Evolutionary conservation across 768 basidiomycete genomes (phyloP), one percentile per base, ranked within the genome.

Genomic region (Leccinellum rugosiceps): DNA sequence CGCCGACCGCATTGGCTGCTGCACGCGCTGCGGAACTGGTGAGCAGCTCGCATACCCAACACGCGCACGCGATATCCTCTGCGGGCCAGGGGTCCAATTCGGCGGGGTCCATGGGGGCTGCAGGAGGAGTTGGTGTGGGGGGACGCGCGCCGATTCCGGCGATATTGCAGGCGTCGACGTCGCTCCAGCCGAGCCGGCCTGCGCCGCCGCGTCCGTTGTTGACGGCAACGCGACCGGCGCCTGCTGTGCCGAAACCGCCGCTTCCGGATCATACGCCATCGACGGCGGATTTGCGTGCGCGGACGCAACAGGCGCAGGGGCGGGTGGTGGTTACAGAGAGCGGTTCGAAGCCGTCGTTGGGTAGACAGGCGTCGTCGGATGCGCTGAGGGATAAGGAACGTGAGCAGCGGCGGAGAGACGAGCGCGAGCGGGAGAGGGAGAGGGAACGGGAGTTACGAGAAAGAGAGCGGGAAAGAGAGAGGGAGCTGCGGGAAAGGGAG

Each of bases 191-290:
- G 7, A 79, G 78, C 4, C 78, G 90, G 13, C 81, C 90, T 4
- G 85, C 89, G 0, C 89, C 89, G 21, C 80, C 87, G 3, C 79
- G 88, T 4, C 89, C 90, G 0, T 71, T 83, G 6, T 77, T 87
- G 59, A 78, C 82, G 17, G 81, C 77, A 19, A 80, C 75, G 38
- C 77, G 83, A 0, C 77, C 84, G 11, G 79, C 84, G 7, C 85
- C 86, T 1, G 71, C 83, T 25, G 71, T 79, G 9, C 78, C 83
- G 1, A 74, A 73, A 30, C 63, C 61, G 14, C 59, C 62, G 3
- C 58, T 83, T 51, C 73, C 76, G 9, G 82, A 84, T 30, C 77
- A 81, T 54, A 80, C 83, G 4, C 85, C 87, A 0, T 82, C 82
- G 7, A 77, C 84, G 5, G 82, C 85, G 0, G 88, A 91, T 64